Percentiles rank a stretch among this genome's conserved stretches.
Conservation (phyloP, 2,329 filamentous ascomycete genomes). For the Aspergillus sp. region DNA sequence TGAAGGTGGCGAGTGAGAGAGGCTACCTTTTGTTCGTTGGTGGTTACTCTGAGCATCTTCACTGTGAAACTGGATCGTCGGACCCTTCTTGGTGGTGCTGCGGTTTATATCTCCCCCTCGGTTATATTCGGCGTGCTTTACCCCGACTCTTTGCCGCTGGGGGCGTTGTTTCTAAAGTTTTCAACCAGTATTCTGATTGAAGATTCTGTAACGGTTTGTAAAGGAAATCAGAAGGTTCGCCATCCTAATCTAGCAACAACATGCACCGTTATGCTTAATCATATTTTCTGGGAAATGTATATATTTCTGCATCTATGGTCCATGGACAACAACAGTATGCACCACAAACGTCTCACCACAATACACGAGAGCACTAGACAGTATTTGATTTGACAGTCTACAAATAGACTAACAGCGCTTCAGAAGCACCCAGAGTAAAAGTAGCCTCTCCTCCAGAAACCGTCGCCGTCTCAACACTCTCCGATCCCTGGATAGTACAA, state of each 20-base stretch:
- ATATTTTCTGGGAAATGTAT: no score
- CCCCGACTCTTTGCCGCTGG: neutral
- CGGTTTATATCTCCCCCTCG: neutral
- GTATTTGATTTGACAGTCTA: no score
- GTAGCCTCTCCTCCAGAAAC: constrained; percentile 34
- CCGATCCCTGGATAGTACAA: constrained; percentile 45
- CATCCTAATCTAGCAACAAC: no score
- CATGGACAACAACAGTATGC: no score
- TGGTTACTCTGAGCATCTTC: neutral
- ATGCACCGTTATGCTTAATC: no score
- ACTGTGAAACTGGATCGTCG: no score
- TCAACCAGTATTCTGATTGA: no score
- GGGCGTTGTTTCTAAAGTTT: no score
- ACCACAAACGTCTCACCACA: neutral
- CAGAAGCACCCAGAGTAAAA: constrained; percentile 46
- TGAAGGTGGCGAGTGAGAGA: neutral
- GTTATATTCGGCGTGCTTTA: neutral
- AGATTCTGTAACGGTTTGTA: no score
- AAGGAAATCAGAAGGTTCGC: no score
- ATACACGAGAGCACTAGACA: neutral
- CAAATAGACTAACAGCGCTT: constrained; percentile 50
- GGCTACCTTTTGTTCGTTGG: constrained; percentile 7
- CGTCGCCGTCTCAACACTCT: constrained; percentile 16
- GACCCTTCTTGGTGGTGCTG: neutral
- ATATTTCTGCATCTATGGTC: no score